Conservation (phyloP, 2,329 filamentous ascomycete species). For the Clonostachys chloroleuca region DNA sequence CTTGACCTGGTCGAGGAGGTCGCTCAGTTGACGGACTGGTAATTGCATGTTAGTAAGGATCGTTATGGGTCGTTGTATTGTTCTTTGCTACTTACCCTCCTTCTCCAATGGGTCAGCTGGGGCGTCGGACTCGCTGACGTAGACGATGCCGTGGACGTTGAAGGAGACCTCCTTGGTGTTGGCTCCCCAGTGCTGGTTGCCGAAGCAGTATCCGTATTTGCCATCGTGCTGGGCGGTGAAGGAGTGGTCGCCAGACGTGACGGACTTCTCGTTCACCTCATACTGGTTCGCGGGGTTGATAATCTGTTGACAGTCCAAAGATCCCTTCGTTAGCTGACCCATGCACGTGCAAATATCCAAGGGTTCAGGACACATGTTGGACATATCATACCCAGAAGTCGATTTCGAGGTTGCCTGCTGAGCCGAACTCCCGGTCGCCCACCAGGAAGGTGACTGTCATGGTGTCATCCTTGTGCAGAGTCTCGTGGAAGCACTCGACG, state of each 20-base stretch:
- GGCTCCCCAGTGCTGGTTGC: conserved; percentile 96
- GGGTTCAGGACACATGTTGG: conserved; percentile 3
- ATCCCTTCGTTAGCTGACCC: conserved; percentile 1
- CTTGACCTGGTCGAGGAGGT: conserved; percentile 87
- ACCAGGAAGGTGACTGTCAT: conserved; percentile 99
- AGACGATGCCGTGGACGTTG: conserved; percentile 98
- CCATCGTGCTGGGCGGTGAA: conserved; percentile 85
- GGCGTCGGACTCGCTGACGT: conserved; percentile 84
- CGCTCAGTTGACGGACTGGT: conserved; percentile 74
- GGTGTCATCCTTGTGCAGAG: conserved; percentile 86
- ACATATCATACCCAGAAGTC: conserved; percentile 86
- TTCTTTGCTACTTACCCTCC: conserved; percentile 61
- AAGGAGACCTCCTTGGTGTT: conserved; percentile 98
- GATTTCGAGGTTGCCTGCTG: conserved; percentile 89
- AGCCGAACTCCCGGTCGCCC: conserved; percentile 92
- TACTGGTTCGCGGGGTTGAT: conserved; percentile 72
- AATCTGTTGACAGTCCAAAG: no score
- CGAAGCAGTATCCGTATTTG: conserved; percentile 95
- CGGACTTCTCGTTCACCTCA: conserved; percentile 73
- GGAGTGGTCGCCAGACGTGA: conserved; percentile 89
- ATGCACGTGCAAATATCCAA: neutral
- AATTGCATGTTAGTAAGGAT: neutral
- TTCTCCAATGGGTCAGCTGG: conserved; percentile 83
- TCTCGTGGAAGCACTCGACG: conserved; percentile 96
- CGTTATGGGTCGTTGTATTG: neutral